Conservation (phyloP, 139 green algal species). For the Haematococcus lacustris region DNA sequence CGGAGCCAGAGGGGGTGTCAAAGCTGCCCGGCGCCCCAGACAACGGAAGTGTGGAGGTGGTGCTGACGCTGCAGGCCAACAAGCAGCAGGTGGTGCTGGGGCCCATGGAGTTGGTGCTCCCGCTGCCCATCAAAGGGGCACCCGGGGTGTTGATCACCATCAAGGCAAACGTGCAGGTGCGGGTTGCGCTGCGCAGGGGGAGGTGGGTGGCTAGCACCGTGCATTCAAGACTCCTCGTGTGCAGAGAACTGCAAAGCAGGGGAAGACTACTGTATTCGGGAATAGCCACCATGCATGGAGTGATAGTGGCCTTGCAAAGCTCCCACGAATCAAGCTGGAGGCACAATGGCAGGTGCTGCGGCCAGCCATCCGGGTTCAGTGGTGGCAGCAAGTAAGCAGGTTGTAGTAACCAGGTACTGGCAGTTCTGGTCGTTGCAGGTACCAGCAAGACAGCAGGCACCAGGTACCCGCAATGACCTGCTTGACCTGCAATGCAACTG, state of each 20-base stretch:
- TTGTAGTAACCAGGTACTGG: no score
- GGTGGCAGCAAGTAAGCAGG: no score
- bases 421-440: no score
- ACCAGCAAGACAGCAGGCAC: no score
- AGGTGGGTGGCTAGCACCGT: slow-evolving; percentile 49
- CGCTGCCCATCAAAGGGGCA: slow-evolving; percentile 47
- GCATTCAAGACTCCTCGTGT: slow-evolving; percentile 10
- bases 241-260: neutral
- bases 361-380: no score
- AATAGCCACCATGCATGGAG: no score
- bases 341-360: no score
- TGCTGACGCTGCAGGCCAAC: slow-evolving; percentile 43
- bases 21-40: slow-evolving; percentile 60
- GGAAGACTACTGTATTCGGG: neutral
- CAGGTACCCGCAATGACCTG: no score
- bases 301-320: no score
- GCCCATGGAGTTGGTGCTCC: slow-evolving; percentile 42
- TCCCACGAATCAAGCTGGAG: no score
- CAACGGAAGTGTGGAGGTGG: slow-evolving; percentile 33
- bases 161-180: slow-evolving; percentile 36
- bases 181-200: neutral
- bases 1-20: slow-evolving; percentile 56
- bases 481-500: no score
- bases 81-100: slow-evolving; percentile 36
- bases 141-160: slow-evolving; percentile 58